These are phyloP conservation scores for Takashimella tepidaria DNA, from an alignment of 1,284 basidiomycete genomes.

Conservation along the genomic window DNA sequence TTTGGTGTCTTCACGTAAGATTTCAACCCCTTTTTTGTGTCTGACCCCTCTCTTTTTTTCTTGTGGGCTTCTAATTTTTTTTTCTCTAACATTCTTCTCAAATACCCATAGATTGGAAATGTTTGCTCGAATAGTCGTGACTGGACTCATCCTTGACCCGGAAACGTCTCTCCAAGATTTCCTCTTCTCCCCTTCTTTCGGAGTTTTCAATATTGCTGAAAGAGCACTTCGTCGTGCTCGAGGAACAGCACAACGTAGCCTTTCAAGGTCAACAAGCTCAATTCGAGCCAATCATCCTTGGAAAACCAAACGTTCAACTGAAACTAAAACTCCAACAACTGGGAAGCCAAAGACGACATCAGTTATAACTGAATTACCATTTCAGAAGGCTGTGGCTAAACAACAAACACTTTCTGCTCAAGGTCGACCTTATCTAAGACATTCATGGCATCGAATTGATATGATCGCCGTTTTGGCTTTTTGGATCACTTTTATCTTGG, in stretches of 20 bases:
- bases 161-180: constrained; percentile 57
- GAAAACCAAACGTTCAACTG: not conserved
- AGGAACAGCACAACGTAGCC: constrained; percentile 12
- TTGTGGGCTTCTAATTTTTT: not conserved
- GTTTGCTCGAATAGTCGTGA: constrained; percentile 81
- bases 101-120: constrained; percentile 67
- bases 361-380: constrained; percentile 49
- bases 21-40: constrained; percentile 26
- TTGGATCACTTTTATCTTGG: constrained; percentile 64
- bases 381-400: constrained; percentile 50
- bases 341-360: not conserved
- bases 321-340: not conserved
- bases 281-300: constrained; percentile 1
- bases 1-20: constrained; percentile 85
- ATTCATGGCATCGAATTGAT: constrained; percentile 92
- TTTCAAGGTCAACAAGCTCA: constrained; percentile 6
- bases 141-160: constrained; percentile 86
- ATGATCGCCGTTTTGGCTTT: constrained; percentile 64
- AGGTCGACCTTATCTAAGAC: constrained; percentile 71
- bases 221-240: constrained; percentile 8
- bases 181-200: constrained; percentile 50
- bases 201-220: constrained; percentile 16
- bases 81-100: too few relatives aligned
- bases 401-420: constrained; percentile 42
- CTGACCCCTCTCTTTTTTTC: too few relatives aligned